A percentile compares a stretch with the other conserved stretches of the same genome.
These are phyloP conservation scores for Phytophthora podocarpi DNA, from an alignment of 352 stramenopile genomes.

Conservation along the genomic window DNA sequence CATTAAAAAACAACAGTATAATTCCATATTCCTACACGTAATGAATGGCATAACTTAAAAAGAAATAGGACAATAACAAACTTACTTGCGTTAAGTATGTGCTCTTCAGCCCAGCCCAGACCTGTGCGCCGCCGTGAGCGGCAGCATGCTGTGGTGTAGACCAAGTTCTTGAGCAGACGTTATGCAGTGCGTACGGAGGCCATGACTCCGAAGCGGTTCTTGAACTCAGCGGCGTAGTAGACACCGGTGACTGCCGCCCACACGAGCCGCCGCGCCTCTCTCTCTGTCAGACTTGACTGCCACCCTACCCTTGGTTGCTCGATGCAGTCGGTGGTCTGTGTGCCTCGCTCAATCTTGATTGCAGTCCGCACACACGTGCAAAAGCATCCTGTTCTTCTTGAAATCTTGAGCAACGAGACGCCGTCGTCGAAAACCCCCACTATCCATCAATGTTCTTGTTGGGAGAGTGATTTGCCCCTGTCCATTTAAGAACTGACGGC, in stretches of 20 bases:
- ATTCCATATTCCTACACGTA: background rate
- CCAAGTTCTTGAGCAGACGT: background rate
- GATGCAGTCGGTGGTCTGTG: background rate
- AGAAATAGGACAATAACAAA: no score
- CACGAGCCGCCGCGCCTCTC: background rate
- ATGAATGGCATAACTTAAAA: no score
- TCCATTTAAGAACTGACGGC: no score
- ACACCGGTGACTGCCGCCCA: background rate
- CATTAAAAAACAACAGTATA: conserved; percentile 5
- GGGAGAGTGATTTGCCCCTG: background rate
- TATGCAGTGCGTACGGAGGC: background rate
- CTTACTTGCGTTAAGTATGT: background rate
- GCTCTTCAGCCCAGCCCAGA: background rate
- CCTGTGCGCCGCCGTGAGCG: conserved; percentile 3
- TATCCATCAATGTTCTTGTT: background rate
- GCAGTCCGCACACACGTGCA: conserved; percentile 1
- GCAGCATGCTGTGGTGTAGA: conserved; percentile 8
- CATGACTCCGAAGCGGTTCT: background rate
- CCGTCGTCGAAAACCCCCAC: background rate
- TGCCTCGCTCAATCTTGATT: background rate
- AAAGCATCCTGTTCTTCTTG: background rate
- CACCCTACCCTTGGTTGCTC: background rate
- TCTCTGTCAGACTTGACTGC: background rate
- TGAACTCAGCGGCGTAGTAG: background rate
- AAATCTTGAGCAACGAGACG: background rate